A percentile compares a stretch with the other conserved stretches of the same genome.
Evolutionary conservation across 805 yeast species (phyloP).

Genomic region (Pichia scutulata): DNA sequence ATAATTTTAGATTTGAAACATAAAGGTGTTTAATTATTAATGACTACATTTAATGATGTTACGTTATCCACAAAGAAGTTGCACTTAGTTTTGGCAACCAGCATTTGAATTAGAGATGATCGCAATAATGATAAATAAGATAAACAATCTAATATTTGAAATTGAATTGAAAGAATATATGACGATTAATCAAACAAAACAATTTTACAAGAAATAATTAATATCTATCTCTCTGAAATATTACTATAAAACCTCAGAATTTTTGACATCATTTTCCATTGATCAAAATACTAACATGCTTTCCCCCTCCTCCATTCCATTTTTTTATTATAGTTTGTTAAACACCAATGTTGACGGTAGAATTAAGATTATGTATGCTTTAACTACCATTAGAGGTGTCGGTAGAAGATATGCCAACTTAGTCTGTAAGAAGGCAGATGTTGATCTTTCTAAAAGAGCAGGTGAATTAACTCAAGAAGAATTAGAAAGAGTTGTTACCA

Average conservation of each 20-base stretch:
- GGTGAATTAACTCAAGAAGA: slow-evolving; percentile 99
- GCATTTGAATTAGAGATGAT: no score
- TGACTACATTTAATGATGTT: no score
- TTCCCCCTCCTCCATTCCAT: neutral
- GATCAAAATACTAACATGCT: neutral
- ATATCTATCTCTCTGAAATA: no score
- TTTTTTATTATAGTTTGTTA: slow-evolving; percentile 64
- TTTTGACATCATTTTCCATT: neutral
- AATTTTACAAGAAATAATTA: no score
- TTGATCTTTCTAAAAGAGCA: slow-evolving; percentile 96
- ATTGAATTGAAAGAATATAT: no score
- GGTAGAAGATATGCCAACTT: slow-evolving; percentile 99
- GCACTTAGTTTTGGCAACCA: no score
- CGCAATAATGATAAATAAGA: no score
- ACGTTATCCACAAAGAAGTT: no score
- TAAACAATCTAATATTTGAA: no score
- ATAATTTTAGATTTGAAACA: neutral
- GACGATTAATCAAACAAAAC: no score
- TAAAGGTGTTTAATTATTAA: no score
- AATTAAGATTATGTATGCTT: slow-evolving; percentile 99
- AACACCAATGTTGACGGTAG: slow-evolving; percentile 99
- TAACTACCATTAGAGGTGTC: slow-evolving; percentile 99
- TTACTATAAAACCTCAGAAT: no score
- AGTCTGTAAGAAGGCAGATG: slow-evolving; percentile 99
- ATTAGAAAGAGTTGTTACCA: slow-evolving; percentile 99